A percentile compares a stretch with the other conserved stretches of the same genome.
phyloP scores from a whole-genome alignment of 176 grass and related monocot genomes.

The Dactylis glomerata region DNA sequence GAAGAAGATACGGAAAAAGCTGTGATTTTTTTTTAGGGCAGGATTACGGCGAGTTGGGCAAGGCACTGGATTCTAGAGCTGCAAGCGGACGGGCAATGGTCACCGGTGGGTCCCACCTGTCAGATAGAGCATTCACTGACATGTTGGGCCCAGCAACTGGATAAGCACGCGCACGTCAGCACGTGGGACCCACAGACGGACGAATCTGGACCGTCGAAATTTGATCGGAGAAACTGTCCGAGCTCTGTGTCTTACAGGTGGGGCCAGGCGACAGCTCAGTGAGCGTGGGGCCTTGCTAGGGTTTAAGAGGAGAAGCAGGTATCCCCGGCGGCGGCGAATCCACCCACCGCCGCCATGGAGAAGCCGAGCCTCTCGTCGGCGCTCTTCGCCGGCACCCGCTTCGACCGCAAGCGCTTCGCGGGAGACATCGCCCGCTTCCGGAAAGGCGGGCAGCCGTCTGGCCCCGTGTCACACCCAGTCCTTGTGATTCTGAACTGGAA shows the following conservation, averaged over 20 bases:
- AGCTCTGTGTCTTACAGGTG: background rate
- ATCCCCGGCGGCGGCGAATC: slow-evolving; percentile 21
- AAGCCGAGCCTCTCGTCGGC: slow-evolving; percentile 55
- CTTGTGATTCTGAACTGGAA: too few relatives aligned
- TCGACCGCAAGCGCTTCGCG: slow-evolving; percentile 76
- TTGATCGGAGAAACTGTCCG: background rate
- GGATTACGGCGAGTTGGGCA: slow-evolving; percentile 14
- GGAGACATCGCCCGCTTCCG: slow-evolving; percentile 61
- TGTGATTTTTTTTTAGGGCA: background rate
- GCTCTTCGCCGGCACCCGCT: slow-evolving; percentile 74
- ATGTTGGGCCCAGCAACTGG: background rate
- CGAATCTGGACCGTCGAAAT: background rate
- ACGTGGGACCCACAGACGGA: background rate
- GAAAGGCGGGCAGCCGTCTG: background rate
- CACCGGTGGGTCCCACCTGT: background rate
- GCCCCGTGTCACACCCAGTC: too few relatives aligned
- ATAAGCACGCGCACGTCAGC: background rate
- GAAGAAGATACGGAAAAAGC: background rate
- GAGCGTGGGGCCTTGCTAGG: slow-evolving; percentile 33
- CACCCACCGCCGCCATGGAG: slow-evolving; percentile 16
- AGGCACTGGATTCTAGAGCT: slow-evolving; percentile 37
- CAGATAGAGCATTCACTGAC: background rate
- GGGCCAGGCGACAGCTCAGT: background rate
- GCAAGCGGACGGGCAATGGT: slow-evolving; percentile 1
- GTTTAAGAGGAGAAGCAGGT: slow-evolving; percentile 23